Evolutionary conservation across 2,329 filamentous ascomycete species (phyloP), one percentile per base, ranked within the genome.

Genomic region (Metarhizium guizhouense): DNA sequence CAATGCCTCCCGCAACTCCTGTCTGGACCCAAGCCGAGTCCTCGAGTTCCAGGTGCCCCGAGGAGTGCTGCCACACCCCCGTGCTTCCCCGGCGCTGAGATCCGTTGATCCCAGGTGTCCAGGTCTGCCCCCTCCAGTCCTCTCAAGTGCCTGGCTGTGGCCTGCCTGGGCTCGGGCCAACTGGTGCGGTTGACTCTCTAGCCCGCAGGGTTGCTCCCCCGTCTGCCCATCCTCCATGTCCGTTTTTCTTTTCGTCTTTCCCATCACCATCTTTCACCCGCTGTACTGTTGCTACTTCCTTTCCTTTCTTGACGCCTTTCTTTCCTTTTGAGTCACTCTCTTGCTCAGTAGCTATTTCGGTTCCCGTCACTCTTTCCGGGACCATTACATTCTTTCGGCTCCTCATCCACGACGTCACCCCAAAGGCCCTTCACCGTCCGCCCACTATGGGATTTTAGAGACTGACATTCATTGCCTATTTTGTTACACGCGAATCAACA

Each of bases 341-440:
- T 79, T 77, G 69, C 68, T 70, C 65, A 63, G 16, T 45, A 59
- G 69, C 70, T 68, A 64, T 69, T 64, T 67, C 65, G 71, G 71
- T 69, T 66, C 73, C 75, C 76, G 74, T 75, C 76, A 79, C 74
- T 79, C 76, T 66, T 77, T 79, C 69, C 75, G 70, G 72, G 69
- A 68, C 69, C 68, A 72, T 75, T 74, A 67, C 74, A 71, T 70
- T 73, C 70, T 61, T 70, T 72, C 61, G 67, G 65, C 67, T 69
- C 61, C 58, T 63, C 58, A 61, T 62, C 62, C 57, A 60, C 60
- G 49, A 58, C 50, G 51, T 57, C 45, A 55, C 57, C 55, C 49
- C 51, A 56, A 47, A 52, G 47, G 51, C 55, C 59, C 54, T 48
- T 54, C 57, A 54, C 58, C 51, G 57, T 60, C 60, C 61, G 53